A percentile compares a stretch with the other conserved stretches of the same genome.
Evolutionary conservation across 768 basidiomycete species (phyloP).

Genomic region (Filobasidium floriforme): DNA sequence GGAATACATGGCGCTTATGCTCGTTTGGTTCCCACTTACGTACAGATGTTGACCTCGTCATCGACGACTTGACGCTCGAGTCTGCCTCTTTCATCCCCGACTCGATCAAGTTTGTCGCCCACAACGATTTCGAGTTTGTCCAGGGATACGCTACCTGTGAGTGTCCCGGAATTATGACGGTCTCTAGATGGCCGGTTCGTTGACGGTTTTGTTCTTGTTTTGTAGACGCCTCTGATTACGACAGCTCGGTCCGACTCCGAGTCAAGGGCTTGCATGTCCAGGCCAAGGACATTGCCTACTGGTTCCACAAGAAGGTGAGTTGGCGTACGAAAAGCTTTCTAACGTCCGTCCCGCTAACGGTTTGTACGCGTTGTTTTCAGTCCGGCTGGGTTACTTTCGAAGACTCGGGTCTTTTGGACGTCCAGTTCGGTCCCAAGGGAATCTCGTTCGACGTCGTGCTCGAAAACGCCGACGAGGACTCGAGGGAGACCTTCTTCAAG

Average conservation of each 20-base stretch:
- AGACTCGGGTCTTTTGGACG: conserved; percentile 45
- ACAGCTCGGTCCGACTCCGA: conserved; percentile 41
- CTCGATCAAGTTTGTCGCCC: conserved; percentile 44
- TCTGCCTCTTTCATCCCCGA: conserved; percentile 48
- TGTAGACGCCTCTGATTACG: conserved; percentile 45
- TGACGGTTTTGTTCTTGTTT: background rate
- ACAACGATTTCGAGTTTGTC: conserved; percentile 46
- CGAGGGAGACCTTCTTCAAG: conserved; percentile 47
- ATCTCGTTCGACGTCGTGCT: conserved; percentile 46
- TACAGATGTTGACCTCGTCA: conserved; percentile 41
- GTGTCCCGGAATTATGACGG: background rate
- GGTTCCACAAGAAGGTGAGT: conserved; percentile 44
- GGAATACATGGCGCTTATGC: conserved; percentile 1
- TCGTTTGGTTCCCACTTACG: background rate
- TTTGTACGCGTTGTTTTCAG: background rate
- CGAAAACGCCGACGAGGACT: conserved; percentile 46
- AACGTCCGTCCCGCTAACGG: background rate
- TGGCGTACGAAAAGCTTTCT: background rate
- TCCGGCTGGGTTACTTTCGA: conserved; percentile 32
- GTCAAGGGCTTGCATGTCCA: conserved; percentile 46
- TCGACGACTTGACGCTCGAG: conserved; percentile 46
- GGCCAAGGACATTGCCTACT: conserved; percentile 47
- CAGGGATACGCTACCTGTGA: conserved; percentile 47
- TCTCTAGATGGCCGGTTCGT: conserved; percentile 7
- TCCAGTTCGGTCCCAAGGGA: conserved; percentile 46